These are phyloP conservation scores for Mycosphaerella sp. DNA, from an alignment of 2,329 filamentous ascomycete species.

Conservation along the genomic window DNA sequence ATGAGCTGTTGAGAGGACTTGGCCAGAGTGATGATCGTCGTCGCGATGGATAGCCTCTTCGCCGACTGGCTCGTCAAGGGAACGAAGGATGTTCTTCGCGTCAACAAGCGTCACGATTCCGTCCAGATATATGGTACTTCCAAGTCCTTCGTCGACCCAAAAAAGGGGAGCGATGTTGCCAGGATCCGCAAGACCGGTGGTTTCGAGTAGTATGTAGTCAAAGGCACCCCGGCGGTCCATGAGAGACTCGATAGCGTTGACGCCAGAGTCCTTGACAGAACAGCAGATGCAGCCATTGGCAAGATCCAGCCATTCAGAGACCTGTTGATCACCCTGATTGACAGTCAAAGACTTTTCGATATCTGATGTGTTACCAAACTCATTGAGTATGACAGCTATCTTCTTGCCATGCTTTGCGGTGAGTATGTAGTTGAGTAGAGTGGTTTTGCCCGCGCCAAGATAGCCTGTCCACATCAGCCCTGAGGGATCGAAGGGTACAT, in stretches of 20 bases:
- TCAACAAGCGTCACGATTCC: conserved; percentile 95
- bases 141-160: conserved; percentile 94
- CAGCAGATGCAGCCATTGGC: conserved; percentile 98
- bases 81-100: conserved; percentile 81
- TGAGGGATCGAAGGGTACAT: not conserved
- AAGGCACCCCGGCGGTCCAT: conserved; percentile 93
- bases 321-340: conserved; percentile 66
- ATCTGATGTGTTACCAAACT: conserved; percentile 57
- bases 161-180: conserved; percentile 94
- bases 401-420: conserved; percentile 95
- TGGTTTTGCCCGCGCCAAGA: conserved; percentile 92
- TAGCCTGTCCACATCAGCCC: conserved; percentile 57
- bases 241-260: conserved; percentile 88
- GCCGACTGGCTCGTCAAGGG: conserved; percentile 60
- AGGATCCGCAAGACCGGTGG: conserved; percentile 88
- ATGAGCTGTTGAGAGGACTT: conserved; percentile 83
- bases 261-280: conserved; percentile 92
- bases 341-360: conserved; percentile 95
- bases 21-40: conserved; percentile 50
- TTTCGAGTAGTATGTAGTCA: conserved; percentile 96
- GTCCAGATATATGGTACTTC: conserved; percentile 92
- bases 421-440: conserved; percentile 89
- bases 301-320: conserved; percentile 91
- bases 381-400: conserved; percentile 93
- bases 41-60: conserved; percentile 29